Evolutionary conservation across 768 basidiomycete species (phyloP), one percentile per base, ranked within the genome.

Genomic region (Strobilomyces dryophilus): DNA sequence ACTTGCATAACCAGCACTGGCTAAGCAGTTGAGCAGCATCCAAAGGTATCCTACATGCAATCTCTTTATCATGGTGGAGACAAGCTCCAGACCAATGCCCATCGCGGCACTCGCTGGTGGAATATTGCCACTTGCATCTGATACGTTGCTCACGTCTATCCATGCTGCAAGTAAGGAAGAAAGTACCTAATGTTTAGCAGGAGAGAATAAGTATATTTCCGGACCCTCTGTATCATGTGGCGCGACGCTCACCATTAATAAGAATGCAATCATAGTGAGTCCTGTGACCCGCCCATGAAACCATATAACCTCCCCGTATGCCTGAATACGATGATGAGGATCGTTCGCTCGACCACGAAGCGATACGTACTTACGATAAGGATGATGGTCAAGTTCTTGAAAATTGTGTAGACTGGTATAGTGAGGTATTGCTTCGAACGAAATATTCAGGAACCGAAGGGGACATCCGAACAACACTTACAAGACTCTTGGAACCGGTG

Each of bases 311-410:
- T 98, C 97, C 36, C 97, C 97, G 66, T 99, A 97, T 8, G 97
- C 94, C 92, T 95, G 51, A 40, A 49, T 26, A 29, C 47, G 14
- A 29, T 51, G 55, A 52, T 45, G 6, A 49, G 45, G 21, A 9
- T 35, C 49, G 53, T 37, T 17, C 27, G 7, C 39, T 17, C 27
- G 7, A 20, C 4, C 20, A 51, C 14, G 18, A 47, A 15, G 26
- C 21, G 48, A 21, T 9, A 76, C 87, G 59, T 58, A 24, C 24
- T 24, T 24, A 92, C 95, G 65, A 98, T 98, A 27, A 99, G 80
- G 59, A 99, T 98, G 63, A 98, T 99, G n/a, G 97, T 98, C 64
- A 98, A 66, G 68, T 99, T 99, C 73, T 99, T 99, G 82, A 98
- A 98, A 58, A 99, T 98, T 1, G 97, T 98, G 73, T 98, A 99